These are phyloP conservation scores for Talaromyces verruculosus DNA, from an alignment of 2,329 filamentous ascomycete genomes.

Conservation along the genomic window DNA sequence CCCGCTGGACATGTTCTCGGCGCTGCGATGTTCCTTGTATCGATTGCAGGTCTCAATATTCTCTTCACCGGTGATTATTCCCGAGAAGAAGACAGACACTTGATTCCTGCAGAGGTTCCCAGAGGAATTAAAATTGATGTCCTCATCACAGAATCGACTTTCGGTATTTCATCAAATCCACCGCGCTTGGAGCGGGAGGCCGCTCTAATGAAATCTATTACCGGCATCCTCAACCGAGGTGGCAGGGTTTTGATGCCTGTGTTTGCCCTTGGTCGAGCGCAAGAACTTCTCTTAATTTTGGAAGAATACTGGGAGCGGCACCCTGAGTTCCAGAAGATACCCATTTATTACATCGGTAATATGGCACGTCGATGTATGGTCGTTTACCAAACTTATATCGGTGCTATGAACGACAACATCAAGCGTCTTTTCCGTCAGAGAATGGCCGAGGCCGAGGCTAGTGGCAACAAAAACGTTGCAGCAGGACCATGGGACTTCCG, in stretches of 20 bases:
- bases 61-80: constrained; percentile 98
- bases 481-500: constrained; percentile 92
- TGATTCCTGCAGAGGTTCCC: constrained; percentile 90
- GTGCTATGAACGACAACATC: constrained; percentile 99
- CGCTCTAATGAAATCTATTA: constrained; percentile 93
- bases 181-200: constrained; percentile 88
- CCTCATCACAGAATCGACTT: constrained; percentile 95
- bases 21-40: constrained; percentile 96
- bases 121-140: constrained; percentile 89
- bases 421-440: constrained; percentile 90
- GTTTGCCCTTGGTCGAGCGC: constrained; percentile 88
- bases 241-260: constrained; percentile 93
- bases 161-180: constrained; percentile 90
- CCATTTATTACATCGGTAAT: constrained; percentile 97
- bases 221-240: constrained; percentile 83
- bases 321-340: constrained; percentile 79
- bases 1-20: constrained; percentile 97
- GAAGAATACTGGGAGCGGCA: constrained; percentile 97
- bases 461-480: constrained; percentile 69
- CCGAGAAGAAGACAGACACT: constrained; percentile 88
- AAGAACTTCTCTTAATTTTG: constrained; percentile 89
- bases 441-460: constrained; percentile 85
- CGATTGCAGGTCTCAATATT: constrained; percentile 94
- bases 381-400: constrained; percentile 96
- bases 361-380: constrained; percentile 96